Conservation (phyloP, 495 filamentous ascomycete species). For the Thermochaetoides thermophila region DNA sequence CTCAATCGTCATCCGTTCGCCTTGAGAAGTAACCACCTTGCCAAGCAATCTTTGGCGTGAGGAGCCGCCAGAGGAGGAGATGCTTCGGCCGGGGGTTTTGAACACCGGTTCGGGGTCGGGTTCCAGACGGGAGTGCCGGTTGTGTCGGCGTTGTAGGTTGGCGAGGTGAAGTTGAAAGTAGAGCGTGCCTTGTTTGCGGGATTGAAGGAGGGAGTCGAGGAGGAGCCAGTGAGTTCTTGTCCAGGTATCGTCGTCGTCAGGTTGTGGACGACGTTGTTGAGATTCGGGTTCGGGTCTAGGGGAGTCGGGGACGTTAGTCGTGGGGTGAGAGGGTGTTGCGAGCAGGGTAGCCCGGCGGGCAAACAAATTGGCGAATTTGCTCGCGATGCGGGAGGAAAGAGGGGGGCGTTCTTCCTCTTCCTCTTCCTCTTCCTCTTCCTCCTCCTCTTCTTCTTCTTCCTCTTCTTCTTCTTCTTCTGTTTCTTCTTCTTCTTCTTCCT, state of each 20-base stretch:
- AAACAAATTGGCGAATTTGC: no score
- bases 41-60: no score
- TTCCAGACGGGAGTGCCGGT: no score
- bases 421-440: background rate
- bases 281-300: conserved; percentile 1
- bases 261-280: conserved; percentile 10
- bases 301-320: conserved; percentile 1
- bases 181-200: conserved; percentile 12
- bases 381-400: no score
- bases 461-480: background rate
- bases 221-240: conserved; percentile 27
- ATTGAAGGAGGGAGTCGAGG: conserved; percentile 25
- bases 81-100: no score
- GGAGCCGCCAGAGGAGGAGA: no score
- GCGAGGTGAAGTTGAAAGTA: conserved; percentile 14
- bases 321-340: background rate
- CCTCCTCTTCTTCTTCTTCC: background rate
- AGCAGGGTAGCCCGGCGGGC: background rate
- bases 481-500: background rate
- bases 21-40: conserved; percentile 20
- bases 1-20: conserved; percentile 25
- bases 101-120: no score
- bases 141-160: background rate
- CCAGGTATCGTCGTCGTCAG: conserved; percentile 25
- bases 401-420: background rate